A percentile compares a stretch with the other conserved stretches of the same genome.
Conservation (phyloP, 257 asterid species). For the Solanum pinnatisectum region DNA sequence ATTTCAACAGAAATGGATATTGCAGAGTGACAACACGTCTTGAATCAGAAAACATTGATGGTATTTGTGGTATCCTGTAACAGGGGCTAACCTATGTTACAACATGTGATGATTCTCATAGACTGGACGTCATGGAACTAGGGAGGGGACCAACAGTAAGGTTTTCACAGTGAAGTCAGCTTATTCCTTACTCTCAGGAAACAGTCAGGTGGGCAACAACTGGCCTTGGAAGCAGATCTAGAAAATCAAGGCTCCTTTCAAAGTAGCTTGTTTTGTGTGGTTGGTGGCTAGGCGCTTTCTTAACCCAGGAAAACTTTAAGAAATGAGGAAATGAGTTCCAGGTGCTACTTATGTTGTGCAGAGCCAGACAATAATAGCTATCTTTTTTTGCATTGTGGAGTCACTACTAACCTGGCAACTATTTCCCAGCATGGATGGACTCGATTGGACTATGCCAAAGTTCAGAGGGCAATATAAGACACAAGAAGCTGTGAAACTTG, state of each 20-base stretch:
- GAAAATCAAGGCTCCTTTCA: background rate
- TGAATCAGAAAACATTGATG: background rate
- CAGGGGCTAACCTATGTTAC: background rate
- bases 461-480: background rate
- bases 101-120: background rate
- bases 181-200: background rate
- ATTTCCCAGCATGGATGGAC: background rate
- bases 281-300: background rate
- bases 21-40: background rate
- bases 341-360: background rate
- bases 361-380: background rate
- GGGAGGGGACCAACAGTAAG: background rate
- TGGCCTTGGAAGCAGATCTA: background rate
- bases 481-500: background rate
- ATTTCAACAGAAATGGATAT: background rate
- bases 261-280: background rate
- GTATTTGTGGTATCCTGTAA: background rate
- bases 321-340: background rate
- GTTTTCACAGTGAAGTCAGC: background rate
- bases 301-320: background rate
- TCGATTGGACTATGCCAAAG: background rate
- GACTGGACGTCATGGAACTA: background rate
- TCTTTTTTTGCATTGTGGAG: background rate
- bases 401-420: background rate
- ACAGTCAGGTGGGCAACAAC: background rate